Conservation (phyloP, 2,329 filamentous ascomycete species). For the Pochonia chlamydosporia region DNA sequence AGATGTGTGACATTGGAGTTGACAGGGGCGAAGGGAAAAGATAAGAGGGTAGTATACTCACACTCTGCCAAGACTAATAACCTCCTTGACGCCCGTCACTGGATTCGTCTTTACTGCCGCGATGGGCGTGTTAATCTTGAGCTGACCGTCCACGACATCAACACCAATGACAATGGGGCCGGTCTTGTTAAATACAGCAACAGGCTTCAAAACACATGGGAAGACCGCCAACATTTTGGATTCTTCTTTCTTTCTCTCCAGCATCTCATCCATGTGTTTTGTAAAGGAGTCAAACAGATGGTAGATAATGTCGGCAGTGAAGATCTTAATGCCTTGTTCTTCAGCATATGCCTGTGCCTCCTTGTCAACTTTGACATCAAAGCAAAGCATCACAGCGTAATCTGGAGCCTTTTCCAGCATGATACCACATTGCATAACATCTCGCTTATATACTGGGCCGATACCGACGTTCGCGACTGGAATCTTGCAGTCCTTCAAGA, state of each 20-base stretch:
- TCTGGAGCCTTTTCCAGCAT: conserved; percentile 97
- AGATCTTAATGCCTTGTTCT: conserved; percentile 93
- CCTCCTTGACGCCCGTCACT: conserved; percentile 74
- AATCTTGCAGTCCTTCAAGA: conserved; percentile 93
- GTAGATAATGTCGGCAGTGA: conserved; percentile 98
- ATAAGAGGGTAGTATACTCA: conserved; percentile 50
- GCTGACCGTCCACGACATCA: conserved; percentile 85
- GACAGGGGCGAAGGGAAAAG: too few species aligned
- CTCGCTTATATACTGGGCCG: conserved; percentile 94
- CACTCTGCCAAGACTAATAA: conserved; percentile 86
- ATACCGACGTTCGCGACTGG: conserved; percentile 96
- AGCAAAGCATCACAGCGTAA: conserved; percentile 98
- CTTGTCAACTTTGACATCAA: conserved; percentile 99
- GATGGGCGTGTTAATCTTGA: conserved; percentile 84
- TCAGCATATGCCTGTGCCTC: conserved; percentile 88
- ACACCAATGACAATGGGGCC: conserved; percentile 91
- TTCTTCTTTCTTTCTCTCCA: conserved; percentile 92
- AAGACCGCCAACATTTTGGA: conserved; percentile 94
- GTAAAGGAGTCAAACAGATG: conserved; percentile 97
- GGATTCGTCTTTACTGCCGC: conserved; percentile 79
- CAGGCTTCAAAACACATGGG: conserved; percentile 83
- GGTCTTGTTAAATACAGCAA: conserved; percentile 98
- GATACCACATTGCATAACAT: conserved; percentile 89
- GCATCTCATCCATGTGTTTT: conserved; percentile 82
- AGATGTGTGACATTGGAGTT: too few species aligned